Percentiles rank a stretch among this genome's conserved stretches.
Conservation (phyloP, 768 basidiomycete species). For the Rickenella mellea region DNA sequence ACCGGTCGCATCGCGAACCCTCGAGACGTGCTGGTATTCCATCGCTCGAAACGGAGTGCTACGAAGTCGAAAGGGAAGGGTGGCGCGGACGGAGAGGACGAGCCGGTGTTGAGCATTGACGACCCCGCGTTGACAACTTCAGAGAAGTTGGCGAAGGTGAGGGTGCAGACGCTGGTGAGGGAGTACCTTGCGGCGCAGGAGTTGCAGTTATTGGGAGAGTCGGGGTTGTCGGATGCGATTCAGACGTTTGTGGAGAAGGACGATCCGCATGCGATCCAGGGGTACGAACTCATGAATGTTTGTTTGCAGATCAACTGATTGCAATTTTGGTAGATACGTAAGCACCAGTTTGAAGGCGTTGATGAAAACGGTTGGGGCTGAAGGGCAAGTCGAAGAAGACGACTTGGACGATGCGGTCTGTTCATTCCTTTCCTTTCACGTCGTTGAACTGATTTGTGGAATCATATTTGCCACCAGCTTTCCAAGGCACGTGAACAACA, state of each 20-base stretch:
- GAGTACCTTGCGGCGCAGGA: conserved; percentile 92
- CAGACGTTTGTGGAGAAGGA: conserved; percentile 97
- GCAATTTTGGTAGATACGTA: conserved; percentile 50
- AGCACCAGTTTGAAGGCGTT: conserved; percentile 44
- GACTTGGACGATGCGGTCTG: conserved; percentile 66
- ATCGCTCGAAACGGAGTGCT: conserved; percentile 63
- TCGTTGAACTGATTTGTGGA: not conserved
- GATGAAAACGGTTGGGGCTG: conserved; percentile 60
- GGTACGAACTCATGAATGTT: conserved; percentile 19
- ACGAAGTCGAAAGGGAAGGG: conserved; percentile 18
- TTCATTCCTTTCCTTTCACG: conserved; percentile 4
- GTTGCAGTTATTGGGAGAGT: conserved; percentile 82
- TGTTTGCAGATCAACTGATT: not conserved
- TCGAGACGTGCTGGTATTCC: conserved; percentile 85
- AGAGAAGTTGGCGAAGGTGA: conserved; percentile 73
- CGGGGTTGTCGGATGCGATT: conserved; percentile 89
- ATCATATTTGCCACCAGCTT: conserved; percentile 32
- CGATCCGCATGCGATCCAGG: conserved; percentile 87
- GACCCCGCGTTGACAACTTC: conserved; percentile 54
- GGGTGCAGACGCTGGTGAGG: conserved; percentile 82
- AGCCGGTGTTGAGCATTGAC: conserved; percentile 76
- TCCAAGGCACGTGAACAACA: conserved; percentile 33
- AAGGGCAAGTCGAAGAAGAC: conserved; percentile 60
- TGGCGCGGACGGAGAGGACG: conserved; percentile 58
- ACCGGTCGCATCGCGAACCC: conserved; percentile 88